Conservation (phyloP, 805 yeast species). For the Yamadazyma philogaea region DNA sequence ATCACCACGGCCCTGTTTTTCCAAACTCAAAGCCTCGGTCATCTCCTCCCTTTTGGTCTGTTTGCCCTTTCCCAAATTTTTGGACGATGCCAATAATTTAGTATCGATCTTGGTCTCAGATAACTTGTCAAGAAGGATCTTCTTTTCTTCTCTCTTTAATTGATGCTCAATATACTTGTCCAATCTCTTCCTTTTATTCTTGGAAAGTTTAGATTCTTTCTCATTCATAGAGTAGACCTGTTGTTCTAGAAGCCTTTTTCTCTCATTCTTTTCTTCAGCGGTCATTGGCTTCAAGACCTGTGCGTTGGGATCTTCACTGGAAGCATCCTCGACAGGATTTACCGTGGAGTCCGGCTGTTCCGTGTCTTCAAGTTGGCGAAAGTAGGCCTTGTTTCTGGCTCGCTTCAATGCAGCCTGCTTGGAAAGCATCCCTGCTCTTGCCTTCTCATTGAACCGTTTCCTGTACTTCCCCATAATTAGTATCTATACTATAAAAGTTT, state of each 20-base stretch:
- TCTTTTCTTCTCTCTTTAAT: conserved; percentile 82
- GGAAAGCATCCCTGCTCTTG: conserved; percentile 78
- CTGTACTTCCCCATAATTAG: conserved; percentile 76
- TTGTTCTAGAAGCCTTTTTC: conserved; percentile 63
- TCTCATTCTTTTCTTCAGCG: conserved; percentile 56
- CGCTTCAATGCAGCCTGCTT: conserved; percentile 67
- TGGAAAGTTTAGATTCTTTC: conserved; percentile 64
- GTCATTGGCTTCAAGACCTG: conserved; percentile 62
- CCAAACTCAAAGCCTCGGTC: conserved; percentile 71
- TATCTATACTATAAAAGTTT: background rate
- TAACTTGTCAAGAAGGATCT: conserved; percentile 68
- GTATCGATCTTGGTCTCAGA: conserved; percentile 70
- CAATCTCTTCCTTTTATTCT: conserved; percentile 69
- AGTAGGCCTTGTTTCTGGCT: conserved; percentile 68
- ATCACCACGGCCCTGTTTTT: conserved; percentile 66
- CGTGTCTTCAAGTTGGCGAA: conserved; percentile 36
- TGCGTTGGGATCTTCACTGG: conserved; percentile 50
- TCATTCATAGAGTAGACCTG: conserved; percentile 52
- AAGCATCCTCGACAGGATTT: conserved; percentile 10
- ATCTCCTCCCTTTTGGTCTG: conserved; percentile 67
- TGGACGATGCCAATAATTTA: conserved; percentile 63
- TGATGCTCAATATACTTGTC: conserved; percentile 94
- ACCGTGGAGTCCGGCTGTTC: conserved; percentile 14
- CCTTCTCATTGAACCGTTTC: conserved; percentile 78
- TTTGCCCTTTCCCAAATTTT: conserved; percentile 71